Evolutionary conservation across 345 rosid genomes (phyloP).

Genomic region (Syzygium jambos): DNA sequence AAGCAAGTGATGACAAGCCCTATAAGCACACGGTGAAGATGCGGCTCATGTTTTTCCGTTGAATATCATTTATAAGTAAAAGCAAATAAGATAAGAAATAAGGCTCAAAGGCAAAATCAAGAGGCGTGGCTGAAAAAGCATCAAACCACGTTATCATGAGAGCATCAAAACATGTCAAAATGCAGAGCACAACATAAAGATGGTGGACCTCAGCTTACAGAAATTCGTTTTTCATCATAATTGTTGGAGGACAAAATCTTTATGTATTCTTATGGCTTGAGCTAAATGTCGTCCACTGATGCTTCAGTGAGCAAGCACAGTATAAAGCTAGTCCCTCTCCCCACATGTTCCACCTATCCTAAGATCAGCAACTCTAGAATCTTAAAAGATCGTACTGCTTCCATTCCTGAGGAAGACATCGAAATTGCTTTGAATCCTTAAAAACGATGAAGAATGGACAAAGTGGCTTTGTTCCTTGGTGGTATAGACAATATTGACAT

Average conservation of each 20-base stretch:
- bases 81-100: neutral
- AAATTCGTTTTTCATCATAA: neutral
- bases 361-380: neutral
- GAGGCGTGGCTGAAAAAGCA: neutral
- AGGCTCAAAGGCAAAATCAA: neutral
- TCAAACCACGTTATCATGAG: neutral
- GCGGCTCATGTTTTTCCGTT: neutral
- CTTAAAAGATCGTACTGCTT: neutral
- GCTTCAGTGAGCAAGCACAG: neutral
- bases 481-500: neutral
- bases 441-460: neutral
- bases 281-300: neutral
- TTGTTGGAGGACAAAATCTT: neutral
- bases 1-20: neutral
- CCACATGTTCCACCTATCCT: neutral
- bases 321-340: neutral
- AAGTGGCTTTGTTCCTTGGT: neutral
- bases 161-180: neutral
- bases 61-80: neutral
- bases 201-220: neutral
- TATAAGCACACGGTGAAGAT: neutral
- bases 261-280: neutral
- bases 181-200: neutral
- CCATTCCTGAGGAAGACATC: neutral
- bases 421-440: neutral